Evolutionary conservation across 768 basidiomycete species (phyloP).

Genomic region (Boletus reticulatus): DNA sequence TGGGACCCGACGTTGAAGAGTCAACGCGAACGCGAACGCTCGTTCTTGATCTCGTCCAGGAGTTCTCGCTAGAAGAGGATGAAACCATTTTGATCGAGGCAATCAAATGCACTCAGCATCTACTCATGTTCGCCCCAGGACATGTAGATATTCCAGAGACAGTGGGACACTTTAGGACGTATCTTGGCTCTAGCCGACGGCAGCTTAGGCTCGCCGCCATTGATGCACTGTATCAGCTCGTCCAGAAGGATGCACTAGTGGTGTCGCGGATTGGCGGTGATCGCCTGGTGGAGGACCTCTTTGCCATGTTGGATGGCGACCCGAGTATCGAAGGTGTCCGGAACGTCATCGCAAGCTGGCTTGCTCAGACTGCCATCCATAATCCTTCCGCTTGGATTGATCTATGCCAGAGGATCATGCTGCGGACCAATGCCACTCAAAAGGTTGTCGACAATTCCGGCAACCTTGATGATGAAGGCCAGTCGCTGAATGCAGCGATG

Average conservation of each 20-base stretch:
- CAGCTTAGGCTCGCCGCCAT: conserved; percentile 93
- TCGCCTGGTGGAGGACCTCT: conserved; percentile 89
- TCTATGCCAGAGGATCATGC: conserved; percentile 96
- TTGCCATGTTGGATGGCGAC: conserved; percentile 93
- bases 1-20: conserved; percentile 95
- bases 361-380: conserved; percentile 88
- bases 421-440: conserved; percentile 83
- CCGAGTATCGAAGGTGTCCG: conserved; percentile 91
- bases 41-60: conserved; percentile 80
- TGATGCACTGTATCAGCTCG: conserved; percentile 94
- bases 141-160: conserved; percentile 79
- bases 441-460: conserved; percentile 62
- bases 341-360: conserved; percentile 91
- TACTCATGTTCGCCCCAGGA: conserved; percentile 92
- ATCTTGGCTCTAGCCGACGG: conserved; percentile 77
- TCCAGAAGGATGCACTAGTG: conserved; percentile 88
- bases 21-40: conserved; percentile 75
- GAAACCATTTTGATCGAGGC: conserved; percentile 90
- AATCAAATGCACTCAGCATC: conserved; percentile 94
- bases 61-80: conserved; percentile 82
- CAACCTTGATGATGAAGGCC: conserved; percentile 86
- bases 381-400: conserved; percentile 99
- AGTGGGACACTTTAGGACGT: conserved; percentile 70
- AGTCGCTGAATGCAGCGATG: conserved; percentile 74
- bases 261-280: conserved; percentile 96